Evolutionary conservation across 2,329 filamentous ascomycete genomes (phyloP).

Genomic region (Trichoderma koningii): DNA sequence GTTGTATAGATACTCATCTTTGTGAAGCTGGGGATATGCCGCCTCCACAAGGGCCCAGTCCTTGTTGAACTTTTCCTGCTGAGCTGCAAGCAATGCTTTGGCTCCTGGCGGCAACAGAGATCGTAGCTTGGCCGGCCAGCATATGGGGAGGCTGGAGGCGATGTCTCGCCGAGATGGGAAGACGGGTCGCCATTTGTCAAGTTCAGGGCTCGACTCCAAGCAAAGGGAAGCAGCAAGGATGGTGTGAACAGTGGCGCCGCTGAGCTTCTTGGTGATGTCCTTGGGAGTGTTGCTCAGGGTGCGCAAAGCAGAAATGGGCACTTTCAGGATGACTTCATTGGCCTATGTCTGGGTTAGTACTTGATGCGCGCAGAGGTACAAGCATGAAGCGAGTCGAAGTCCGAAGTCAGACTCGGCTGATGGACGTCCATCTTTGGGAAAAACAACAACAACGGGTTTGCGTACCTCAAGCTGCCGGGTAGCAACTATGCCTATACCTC

Average conservation of each 20-base stretch:
- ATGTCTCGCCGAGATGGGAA: constrained; percentile 68
- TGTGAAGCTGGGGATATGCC: constrained; percentile 36
- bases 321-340: constrained; percentile 60
- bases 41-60: constrained; percentile 45
- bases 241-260: constrained; percentile 64
- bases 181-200: constrained; percentile 63
- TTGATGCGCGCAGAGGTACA: not conserved
- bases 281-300: constrained; percentile 62
- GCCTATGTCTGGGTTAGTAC: constrained; percentile 34
- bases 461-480: constrained; percentile 65
- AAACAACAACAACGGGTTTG: not conserved
- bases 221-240: constrained; percentile 70
- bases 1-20: constrained; percentile 52
- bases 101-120: constrained; percentile 48
- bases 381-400: not conserved
- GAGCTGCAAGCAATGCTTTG: constrained; percentile 51
- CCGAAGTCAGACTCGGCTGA: not conserved
- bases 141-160: constrained; percentile 46
- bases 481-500: constrained; percentile 78
- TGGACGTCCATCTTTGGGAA: not conserved
- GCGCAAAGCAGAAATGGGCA: constrained; percentile 65
- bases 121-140: constrained; percentile 50
- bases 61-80: constrained; percentile 48
- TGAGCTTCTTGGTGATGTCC: constrained; percentile 53
- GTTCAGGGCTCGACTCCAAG: constrained; percentile 52